Base-by-base conservation (phyloP, 139 green algal species). In the Axilococcus clingmanii region DNA sequence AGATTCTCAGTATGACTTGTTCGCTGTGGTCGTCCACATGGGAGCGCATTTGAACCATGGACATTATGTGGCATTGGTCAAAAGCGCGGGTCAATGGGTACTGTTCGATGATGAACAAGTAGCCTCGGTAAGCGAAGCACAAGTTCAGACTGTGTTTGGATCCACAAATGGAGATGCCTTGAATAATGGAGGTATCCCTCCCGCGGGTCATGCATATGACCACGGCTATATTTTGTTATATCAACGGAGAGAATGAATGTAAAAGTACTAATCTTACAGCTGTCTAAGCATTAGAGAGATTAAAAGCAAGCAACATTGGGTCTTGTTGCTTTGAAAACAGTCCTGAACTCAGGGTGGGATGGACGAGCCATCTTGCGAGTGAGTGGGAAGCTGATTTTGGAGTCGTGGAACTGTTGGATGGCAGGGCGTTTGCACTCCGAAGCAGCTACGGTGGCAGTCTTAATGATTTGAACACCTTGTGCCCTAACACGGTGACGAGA, bases 191-290 rank as follows among this genome's bases (percentile, higher is more conserved):
- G 40, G 4, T 40, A 48, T 15, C 40, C n/a, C n/a, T n/a, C 6
- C 8, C 20, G 41, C 37, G 25, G 31, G 22, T 25, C 19, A 15
- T 11, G 1, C 24, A 4, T 76, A 79, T 49, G 90, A 97, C 49
- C 88, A 97, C 55, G 91, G 88, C 25, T 97, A 97, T 72, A 94
- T 97, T 29, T 70, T 97, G n/a, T 82, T 97, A 22, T 97, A 97
- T 55, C 68, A 87, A 51, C 48, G 16, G 12, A 49, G 24, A 49
- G 9, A n/a, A n/a, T n/a, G n/a, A 22, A 29, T 51, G 12, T 35
- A 32, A 35, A 9, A 51, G 7, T 32, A 30, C 2, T 48, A 22
- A 46, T 4, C 17, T 25, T 46, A 25, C 40, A 25, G 22, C 40
- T 48, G 29, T 22, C 27, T 32, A 27, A 14, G 7, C 11, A 45